phyloP scores from a whole-genome alignment of 177 flowering plant species.

The Telopea speciosissima region DNA sequence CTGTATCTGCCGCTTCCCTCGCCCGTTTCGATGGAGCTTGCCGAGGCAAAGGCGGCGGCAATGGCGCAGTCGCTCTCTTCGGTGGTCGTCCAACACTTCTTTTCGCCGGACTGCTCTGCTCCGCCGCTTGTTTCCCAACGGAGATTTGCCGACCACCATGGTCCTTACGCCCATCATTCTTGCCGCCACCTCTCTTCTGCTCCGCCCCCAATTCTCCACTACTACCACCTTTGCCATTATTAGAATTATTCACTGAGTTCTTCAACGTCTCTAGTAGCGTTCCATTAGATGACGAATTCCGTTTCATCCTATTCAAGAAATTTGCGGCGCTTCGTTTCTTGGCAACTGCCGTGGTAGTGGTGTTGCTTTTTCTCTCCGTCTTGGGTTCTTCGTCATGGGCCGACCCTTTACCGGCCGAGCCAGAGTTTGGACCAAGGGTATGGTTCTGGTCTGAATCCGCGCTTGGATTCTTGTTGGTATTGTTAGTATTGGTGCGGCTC shows the following conservation, averaged over 20 bases:
- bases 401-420: constrained; percentile 7
- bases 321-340: constrained; percentile 25
- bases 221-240: constrained; percentile 11
- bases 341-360: not conserved
- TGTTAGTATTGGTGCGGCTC: constrained; percentile 37
- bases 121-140: constrained; percentile 17
- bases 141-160: constrained; percentile 10
- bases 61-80: constrained; percentile 31
- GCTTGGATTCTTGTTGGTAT: constrained; percentile 7
- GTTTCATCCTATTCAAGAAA: constrained; percentile 72
- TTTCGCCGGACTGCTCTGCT: constrained; percentile 35
- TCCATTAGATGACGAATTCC: constrained; percentile 33
- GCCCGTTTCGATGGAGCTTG: constrained; percentile 31
- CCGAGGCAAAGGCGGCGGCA: not conserved
- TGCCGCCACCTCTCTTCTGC: constrained; percentile 13
- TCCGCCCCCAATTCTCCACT: not conserved
- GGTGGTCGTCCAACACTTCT: constrained; percentile 57
- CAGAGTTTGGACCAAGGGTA: constrained; percentile 7
- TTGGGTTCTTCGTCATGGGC: constrained; percentile 2
- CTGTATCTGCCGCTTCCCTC: constrained; percentile 24
- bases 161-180: constrained; percentile 15
- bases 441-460: constrained; percentile 11
- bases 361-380: constrained; percentile 2
- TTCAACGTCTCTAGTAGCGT: constrained; percentile 30
- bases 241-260: constrained; percentile 10